Conservation (phyloP, 1,284 basidiomycete genomes). For the Melampsora abietis-canadensis region DNA sequence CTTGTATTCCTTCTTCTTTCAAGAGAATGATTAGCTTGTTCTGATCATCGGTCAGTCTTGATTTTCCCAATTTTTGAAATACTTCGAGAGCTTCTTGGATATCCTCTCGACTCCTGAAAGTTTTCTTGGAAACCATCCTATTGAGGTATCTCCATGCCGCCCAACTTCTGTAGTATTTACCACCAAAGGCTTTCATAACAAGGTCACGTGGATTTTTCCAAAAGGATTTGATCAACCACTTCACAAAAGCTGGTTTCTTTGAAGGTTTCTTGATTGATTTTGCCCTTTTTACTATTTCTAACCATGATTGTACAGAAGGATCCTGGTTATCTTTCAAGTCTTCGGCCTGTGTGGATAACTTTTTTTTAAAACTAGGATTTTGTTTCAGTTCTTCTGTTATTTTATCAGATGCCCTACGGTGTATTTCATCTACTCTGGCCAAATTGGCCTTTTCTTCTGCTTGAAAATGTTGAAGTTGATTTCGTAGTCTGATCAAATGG, state of each 20-base stretch:
- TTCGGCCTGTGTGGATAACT: background rate
- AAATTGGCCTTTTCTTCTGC: background rate
- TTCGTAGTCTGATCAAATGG: background rate
- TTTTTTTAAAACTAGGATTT: background rate
- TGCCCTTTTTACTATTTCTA: background rate
- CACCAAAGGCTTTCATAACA: conserved; percentile 1
- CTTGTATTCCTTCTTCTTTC: background rate
- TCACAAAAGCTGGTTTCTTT: background rate
- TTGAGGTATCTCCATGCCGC: conserved; percentile 2
- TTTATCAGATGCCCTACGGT: background rate
- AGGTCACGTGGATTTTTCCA: background rate
- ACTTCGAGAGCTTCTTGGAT: background rate
- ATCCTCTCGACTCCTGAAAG: background rate
- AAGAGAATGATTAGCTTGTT: background rate
- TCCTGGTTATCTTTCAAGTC: background rate
- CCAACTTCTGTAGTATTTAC: background rate
- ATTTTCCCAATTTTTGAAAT: background rate
- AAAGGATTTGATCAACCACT: background rate
- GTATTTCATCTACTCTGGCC: background rate
- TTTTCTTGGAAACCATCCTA: background rate
- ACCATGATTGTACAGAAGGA: background rate
- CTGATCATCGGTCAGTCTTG: conserved; percentile 1
- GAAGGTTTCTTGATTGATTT: background rate
- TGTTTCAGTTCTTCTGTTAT: background rate
- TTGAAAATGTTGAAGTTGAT: background rate